Evolutionary conservation across 495 filamentous ascomycete species (phyloP).

Genomic region (Acidomyces sp.): DNA sequence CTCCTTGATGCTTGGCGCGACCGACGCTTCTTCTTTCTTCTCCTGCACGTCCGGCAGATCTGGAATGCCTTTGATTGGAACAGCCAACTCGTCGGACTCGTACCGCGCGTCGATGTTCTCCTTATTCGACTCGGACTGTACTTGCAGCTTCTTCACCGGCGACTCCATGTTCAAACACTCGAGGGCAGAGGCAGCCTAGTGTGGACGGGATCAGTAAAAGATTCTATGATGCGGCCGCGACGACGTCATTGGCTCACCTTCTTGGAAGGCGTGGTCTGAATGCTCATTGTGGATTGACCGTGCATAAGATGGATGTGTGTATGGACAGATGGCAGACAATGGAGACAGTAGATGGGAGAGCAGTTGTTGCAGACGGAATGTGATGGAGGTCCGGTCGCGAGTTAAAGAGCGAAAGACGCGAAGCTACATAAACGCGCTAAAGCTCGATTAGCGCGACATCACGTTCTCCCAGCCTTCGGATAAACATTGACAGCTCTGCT

Average conservation of each 20-base stretch:
- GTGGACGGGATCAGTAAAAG: neutral
- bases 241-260: constrained; percentile 17
- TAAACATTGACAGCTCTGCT: neutral
- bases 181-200: constrained; percentile 17
- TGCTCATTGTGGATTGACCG: constrained; percentile 15
- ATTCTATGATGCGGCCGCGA: constrained; percentile 1
- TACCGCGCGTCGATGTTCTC: constrained; percentile 49
- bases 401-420: too few relatives aligned
- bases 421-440: too few relatives aligned
- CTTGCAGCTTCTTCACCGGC: constrained; percentile 78
- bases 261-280: constrained; percentile 23
- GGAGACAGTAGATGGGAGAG: neutral
- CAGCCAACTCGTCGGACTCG: constrained; percentile 43
- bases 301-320: neutral
- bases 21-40: constrained; percentile 24
- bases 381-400: too few relatives aligned
- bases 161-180: constrained; percentile 87
- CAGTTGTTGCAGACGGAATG: neutral
- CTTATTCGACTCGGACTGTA: constrained; percentile 52
- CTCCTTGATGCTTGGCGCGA: constrained; percentile 44
- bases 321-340: neutral
- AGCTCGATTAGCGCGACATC: too few relatives aligned
- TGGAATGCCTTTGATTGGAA: constrained; percentile 42
- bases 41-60: too few relatives aligned
- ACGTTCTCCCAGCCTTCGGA: neutral